Percentiles rank a stretch among this genome's conserved stretches.
These are phyloP conservation scores for Claviceps capensis DNA, from an alignment of 2,329 filamentous ascomycete genomes.

Conservation along the genomic window DNA sequence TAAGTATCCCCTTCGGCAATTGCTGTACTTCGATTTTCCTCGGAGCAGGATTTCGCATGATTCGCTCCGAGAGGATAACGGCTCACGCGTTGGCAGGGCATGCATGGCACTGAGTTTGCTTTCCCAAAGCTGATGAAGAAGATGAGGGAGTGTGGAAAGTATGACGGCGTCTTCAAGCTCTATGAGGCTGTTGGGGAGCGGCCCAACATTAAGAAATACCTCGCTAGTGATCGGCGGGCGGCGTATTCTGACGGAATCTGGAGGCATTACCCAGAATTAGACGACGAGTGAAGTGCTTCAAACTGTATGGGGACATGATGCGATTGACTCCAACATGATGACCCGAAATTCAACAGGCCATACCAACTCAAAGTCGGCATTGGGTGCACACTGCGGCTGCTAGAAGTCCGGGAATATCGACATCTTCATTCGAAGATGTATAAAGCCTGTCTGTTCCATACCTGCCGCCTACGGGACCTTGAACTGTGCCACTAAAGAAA, in stretches of 20 bases:
- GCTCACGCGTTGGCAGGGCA: constrained; percentile 19
- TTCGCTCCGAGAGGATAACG: background rate
- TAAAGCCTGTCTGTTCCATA: too few species aligned
- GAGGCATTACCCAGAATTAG: constrained; percentile 60
- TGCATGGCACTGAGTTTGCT: constrained; percentile 49
- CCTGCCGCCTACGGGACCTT: too few species aligned
- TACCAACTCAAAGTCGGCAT: too few species aligned
- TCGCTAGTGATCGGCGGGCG: constrained; percentile 49
- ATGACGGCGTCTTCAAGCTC: constrained; percentile 47
- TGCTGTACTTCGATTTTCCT: too few species aligned
- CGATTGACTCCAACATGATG: too few species aligned
- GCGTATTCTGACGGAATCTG: constrained; percentile 54
- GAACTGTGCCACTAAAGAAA: too few species aligned
- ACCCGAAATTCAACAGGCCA: too few species aligned
- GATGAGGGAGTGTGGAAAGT: constrained; percentile 41
- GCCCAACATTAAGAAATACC: constrained; percentile 53
- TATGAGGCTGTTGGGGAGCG: constrained; percentile 49
- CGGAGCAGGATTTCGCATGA: too few species aligned
- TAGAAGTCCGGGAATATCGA: too few species aligned
- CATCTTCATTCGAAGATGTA: too few species aligned
- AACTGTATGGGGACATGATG: too few species aligned
- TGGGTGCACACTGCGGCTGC: too few species aligned
- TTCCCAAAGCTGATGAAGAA: constrained; percentile 54
- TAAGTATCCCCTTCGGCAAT: constrained; percentile 14
- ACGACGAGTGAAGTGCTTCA: constrained; percentile 22